Evolutionary conservation across 768 basidiomycete species (phyloP), one percentile per base, ranked within the genome.

Genomic region (Epithele typhae): DNA sequence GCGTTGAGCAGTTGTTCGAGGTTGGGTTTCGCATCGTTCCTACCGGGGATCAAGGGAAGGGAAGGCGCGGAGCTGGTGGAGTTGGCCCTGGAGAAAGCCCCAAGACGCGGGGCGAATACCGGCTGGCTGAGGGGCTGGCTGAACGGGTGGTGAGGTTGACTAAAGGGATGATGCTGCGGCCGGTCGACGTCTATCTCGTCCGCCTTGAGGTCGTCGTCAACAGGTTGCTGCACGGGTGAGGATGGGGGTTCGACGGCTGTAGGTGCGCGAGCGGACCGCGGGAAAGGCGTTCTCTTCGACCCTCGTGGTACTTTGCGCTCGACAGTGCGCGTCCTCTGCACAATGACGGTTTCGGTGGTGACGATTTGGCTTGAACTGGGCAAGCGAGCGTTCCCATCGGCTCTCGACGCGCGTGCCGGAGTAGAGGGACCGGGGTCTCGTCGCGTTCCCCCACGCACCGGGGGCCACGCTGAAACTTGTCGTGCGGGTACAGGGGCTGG

Each of bases 121-220:
- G 40, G 40, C 40, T 57, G 52, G 37, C 52, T 57, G 37, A 52
- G 49, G 1, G 53, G 48, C 23, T 58, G 56, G 27, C 50, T 53
- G n/a, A n/a, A n/a, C n/a, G n/a, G n/a, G n/a, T n/a, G n/a, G n/a
- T n/a, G n/a, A n/a, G n/a, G n/a, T n/a, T n/a, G n/a, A n/a, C n/a
- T n/a, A n/a, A n/a, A n/a, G n/a, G n/a, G n/a, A n/a, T n/a, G n/a
- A n/a, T n/a, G n/a, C 15, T 48, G 46, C 6, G 46, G 40, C 19
- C 23, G 43, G 10, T 25, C 15, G 15, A 17, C 41, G 36, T 27
- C 37, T 4, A 15, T 9, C 27, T 24, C 25, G 3, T 40, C 37
- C 17, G 3, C 17, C 12, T 33, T 37, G 6, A 19, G 12, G 5
- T 2, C 10, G 12, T 41, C 39, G n/a, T 21, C 48, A 7, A 18